Conservation (phyloP, 129 eudicot genomes). For the Logfia minima region DNA sequence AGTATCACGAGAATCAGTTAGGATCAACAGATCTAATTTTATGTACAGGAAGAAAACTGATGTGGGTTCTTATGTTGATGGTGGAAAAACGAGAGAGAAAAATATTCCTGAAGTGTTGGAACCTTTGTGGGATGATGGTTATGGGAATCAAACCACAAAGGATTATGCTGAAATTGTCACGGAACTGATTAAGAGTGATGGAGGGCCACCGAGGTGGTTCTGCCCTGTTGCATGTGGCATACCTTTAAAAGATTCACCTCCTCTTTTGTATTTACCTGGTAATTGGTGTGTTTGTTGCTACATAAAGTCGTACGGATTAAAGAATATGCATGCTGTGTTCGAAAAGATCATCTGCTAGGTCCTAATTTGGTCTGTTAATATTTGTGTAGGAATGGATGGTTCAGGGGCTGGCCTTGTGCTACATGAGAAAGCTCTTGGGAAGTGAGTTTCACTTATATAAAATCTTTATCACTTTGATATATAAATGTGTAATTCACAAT, state of each 20-base stretch:
- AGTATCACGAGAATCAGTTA: constrained; percentile 36
- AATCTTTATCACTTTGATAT: constrained; percentile 25
- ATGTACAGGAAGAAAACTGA: constrained; percentile 23
- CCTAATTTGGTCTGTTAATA: constrained; percentile 1
- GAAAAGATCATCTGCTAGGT: neutral
- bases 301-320: no score
- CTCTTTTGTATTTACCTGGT: constrained; percentile 92
- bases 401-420: constrained; percentile 56
- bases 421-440: constrained; percentile 65
- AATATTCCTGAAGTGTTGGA: constrained; percentile 41
- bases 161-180: constrained; percentile 52
- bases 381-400: constrained; percentile 64
- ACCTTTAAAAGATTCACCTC: constrained; percentile 62
- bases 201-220: constrained; percentile 93
- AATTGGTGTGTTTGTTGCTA: constrained; percentile 19
- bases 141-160: constrained; percentile 57
- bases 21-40: constrained; percentile 37
- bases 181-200: constrained; percentile 66
- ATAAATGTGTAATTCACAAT: neutral
- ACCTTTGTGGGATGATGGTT: constrained; percentile 88
- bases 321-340: neutral
- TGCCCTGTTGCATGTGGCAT: constrained; percentile 62
- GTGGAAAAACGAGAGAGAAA: no score
- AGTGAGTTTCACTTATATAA: constrained; percentile 35
- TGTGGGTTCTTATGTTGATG: neutral